Percentiles rank a stretch among this genome's conserved stretches.
Conservation (phyloP, 2,329 filamentous ascomycete genomes). For the Monilinia aucupariae region DNA sequence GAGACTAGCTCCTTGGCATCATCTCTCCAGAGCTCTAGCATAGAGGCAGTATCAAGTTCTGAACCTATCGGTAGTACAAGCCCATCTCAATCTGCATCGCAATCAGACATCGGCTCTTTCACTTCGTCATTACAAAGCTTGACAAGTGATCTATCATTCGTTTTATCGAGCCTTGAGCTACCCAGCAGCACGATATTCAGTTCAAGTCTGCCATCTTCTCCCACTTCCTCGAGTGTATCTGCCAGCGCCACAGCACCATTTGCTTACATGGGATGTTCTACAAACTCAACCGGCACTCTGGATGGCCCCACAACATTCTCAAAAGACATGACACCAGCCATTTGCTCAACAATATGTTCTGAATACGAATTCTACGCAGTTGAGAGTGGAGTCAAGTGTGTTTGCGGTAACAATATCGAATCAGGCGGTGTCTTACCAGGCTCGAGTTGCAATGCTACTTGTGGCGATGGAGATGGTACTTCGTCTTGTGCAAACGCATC, state of each 20-base stretch:
- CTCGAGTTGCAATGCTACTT: conserved; percentile 7
- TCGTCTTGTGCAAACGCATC: background rate
- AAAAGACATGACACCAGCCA: background rate
- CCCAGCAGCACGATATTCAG: background rate
- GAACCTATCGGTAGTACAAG: too few relatives aligned
- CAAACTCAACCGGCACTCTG: conserved; percentile 4
- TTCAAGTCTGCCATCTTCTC: background rate
- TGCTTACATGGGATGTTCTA: conserved; percentile 12
- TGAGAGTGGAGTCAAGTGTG: conserved; percentile 9
- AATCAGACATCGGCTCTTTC: background rate
- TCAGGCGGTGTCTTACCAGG: background rate
- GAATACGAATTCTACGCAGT: conserved; percentile 13
- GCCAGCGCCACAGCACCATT: conserved; percentile 1
- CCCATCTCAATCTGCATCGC: background rate
- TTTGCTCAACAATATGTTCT: conserved; percentile 8
- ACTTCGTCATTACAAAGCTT: background rate
- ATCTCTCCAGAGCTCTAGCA: background rate
- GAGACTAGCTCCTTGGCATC: background rate
- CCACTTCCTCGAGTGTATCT: background rate
- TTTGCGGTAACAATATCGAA: conserved; percentile 3
- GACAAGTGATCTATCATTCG: background rate
- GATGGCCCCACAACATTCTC: conserved; percentile 7
- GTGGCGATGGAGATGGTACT: conserved; percentile 10
- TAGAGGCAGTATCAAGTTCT: background rate
- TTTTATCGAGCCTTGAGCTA: background rate